Percentiles rank a stretch among this genome's conserved stretches.
These are phyloP conservation scores for Hypoxylon rubiginosum DNA, from an alignment of 2,329 filamentous ascomycete genomes.

Conservation along the genomic window DNA sequence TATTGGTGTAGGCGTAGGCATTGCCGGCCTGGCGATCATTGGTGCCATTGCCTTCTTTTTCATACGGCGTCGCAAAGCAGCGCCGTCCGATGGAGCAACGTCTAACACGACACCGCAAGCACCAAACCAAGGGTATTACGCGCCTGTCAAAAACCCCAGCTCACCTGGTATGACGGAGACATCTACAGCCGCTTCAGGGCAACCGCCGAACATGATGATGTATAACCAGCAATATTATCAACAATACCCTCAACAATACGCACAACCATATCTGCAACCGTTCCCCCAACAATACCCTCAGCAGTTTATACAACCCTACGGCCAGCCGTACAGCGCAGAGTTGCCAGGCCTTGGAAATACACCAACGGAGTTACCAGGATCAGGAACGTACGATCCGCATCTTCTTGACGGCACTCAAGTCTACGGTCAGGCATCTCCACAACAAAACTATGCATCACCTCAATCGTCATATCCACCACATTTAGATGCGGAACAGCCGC, in stretches of 20 bases:
- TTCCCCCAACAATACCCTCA: constrained; percentile 36
- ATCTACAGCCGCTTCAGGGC: constrained; percentile 25
- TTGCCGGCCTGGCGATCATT: constrained; percentile 45
- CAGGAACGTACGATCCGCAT: constrained; percentile 30
- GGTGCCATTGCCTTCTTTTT: constrained; percentile 46
- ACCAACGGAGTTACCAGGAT: constrained; percentile 37
- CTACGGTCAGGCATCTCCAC: constrained; percentile 8
- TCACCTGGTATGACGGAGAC: constrained; percentile 32
- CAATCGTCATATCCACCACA: constrained; percentile 19
- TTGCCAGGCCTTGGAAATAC: constrained; percentile 31
- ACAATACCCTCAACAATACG: constrained; percentile 34
- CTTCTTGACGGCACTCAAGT: constrained; percentile 34
- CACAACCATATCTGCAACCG: constrained; percentile 30
- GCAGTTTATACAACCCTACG: constrained; percentile 38
- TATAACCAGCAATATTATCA: constrained; percentile 22
- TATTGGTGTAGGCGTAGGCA: constrained; percentile 51
- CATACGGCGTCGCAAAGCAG: constrained; percentile 47
- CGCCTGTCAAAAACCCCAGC: constrained; percentile 39
- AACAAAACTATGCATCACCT: constrained; percentile 6
- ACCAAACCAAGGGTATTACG: constrained; percentile 43
- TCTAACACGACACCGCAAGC: constrained; percentile 24
- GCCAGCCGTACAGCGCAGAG: constrained; percentile 42
- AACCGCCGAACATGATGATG: constrained; percentile 25
- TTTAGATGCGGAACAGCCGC: constrained; percentile 7
- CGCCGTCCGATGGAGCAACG: constrained; percentile 7